Conservation (phyloP, 2,329 filamentous ascomycete genomes). For the Colletotrichum echinochloae region DNA sequence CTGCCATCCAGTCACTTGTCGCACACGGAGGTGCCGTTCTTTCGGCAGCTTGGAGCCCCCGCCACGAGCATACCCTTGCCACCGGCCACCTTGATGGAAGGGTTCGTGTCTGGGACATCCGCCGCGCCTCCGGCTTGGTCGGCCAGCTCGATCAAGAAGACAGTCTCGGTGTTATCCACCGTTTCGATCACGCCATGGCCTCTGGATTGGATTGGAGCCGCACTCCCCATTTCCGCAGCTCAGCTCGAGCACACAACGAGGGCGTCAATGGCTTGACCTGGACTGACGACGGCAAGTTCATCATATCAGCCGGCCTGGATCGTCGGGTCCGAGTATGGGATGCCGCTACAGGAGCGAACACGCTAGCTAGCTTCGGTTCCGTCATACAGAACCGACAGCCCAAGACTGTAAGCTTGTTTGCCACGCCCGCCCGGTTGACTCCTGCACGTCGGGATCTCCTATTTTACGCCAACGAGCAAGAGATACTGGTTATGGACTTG, state of each 20-base stretch:
- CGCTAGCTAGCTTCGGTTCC: slow-evolving; percentile 88
- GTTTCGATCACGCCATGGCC: slow-evolving; percentile 50
- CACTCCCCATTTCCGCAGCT: slow-evolving; percentile 57
- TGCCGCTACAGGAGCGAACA: slow-evolving; percentile 83
- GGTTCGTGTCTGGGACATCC: slow-evolving; percentile 87
- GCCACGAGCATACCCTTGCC: slow-evolving; percentile 81
- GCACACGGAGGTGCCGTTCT: slow-evolving; percentile 77
- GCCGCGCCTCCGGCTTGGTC: slow-evolving; percentile 80
- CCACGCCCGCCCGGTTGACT: slow-evolving; percentile 71
- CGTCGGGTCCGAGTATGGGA: slow-evolving; percentile 90
- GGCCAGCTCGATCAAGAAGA: slow-evolving; percentile 88
- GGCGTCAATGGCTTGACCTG: slow-evolving; percentile 88
- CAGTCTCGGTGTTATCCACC: slow-evolving; percentile 72
- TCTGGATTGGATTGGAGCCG: slow-evolving; percentile 48
- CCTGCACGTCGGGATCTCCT: slow-evolving; percentile 72
- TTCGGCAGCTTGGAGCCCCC: slow-evolving; percentile 84
- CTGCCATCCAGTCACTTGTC: slow-evolving; percentile 77
- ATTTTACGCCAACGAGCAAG: slow-evolving; percentile 83
- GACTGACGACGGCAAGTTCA: slow-evolving; percentile 81
- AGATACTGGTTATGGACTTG: slow-evolving; percentile 84
- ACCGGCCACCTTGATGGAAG: slow-evolving; percentile 88
- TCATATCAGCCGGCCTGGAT: slow-evolving; percentile 87
- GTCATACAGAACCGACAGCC: slow-evolving; percentile 79
- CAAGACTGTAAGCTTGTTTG: slow-evolving; percentile 70
- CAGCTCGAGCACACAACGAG: slow-evolving; percentile 78